Evolutionary conservation across 306 rosid genomes (phyloP).

Genomic region (Abrus precatorius): DNA sequence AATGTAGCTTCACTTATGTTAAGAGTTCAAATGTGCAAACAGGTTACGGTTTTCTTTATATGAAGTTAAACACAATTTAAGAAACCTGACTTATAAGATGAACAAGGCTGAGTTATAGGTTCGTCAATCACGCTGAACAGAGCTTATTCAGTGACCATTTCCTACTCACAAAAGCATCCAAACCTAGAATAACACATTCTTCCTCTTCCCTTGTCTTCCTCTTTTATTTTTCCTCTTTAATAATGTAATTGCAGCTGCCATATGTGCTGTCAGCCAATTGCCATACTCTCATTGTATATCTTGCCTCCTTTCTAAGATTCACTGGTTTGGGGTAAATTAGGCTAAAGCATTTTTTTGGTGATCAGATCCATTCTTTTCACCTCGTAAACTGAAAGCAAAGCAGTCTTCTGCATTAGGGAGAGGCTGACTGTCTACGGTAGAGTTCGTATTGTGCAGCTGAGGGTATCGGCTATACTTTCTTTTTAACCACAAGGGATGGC

Average conservation of each 20-base stretch:
- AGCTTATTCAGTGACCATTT: background rate
- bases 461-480: no score
- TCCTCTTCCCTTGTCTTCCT: no score
- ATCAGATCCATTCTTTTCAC: background rate
- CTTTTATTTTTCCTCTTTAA: slow-evolving; percentile 45
- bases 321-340: background rate
- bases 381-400: no score
- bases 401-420: no score
- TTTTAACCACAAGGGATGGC: no score
- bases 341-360: background rate
- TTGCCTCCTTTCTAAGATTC: background rate
- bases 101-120: background rate
- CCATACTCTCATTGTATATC: slow-evolving; percentile 11
- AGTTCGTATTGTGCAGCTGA: no score
- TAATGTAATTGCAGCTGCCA: slow-evolving; percentile 38
- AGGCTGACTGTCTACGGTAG: no score
- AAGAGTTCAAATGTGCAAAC: background rate
- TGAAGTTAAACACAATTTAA: background rate
- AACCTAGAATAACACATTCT: background rate
- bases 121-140: background rate
- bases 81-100: background rate
- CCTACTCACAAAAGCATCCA: background rate
- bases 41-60: background rate
- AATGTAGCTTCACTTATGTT: background rate
- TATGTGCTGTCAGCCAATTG: slow-evolving; percentile 3